phyloP scores from a whole-genome alignment of 148 eudicot species.

The Arbutus unedo region DNA sequence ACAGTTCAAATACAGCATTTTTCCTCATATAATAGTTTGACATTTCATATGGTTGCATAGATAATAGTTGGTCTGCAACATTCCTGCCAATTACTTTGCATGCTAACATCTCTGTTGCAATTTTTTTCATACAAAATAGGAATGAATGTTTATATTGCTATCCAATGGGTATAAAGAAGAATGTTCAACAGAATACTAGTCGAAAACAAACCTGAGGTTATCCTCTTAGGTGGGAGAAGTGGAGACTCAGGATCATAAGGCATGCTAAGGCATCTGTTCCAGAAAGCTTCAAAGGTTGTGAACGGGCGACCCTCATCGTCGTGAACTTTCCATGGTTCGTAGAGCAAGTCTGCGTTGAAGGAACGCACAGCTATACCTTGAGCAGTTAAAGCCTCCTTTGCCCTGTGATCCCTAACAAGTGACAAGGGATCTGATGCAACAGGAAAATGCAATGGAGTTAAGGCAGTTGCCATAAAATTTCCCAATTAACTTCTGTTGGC shows the following conservation, averaged over 20 bases:
- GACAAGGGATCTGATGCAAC: conserved; percentile 77
- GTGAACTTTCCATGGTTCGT: conserved; percentile 93
- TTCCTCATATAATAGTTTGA: not conserved
- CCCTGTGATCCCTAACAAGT: conserved; percentile 92
- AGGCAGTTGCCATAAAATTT: not conserved
- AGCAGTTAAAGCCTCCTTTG: conserved; percentile 73
- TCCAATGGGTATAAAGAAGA: not conserved
- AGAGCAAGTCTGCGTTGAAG: conserved; percentile 91
- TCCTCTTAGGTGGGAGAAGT: conserved; percentile 95
- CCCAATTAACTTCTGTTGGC: not conserved
- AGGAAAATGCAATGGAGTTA: conserved; percentile 17
- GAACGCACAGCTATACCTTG: conserved; percentile 75
- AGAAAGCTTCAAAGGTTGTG: conserved; percentile 70
- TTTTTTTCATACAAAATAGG: not conserved
- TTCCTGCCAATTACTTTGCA: not conserved
- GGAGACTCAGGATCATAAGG: conserved; percentile 97
- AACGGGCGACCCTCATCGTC: conserved; percentile 72
- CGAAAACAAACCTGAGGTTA: conserved; percentile 56
- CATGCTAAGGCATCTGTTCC: conserved; percentile 98
- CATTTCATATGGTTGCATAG: not conserved
- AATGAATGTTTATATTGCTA: not conserved
- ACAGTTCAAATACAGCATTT: not conserved
- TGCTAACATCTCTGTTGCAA: not conserved
- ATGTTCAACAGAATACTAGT: not conserved
- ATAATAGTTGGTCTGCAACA: not conserved